These are phyloP conservation scores for Guillardia theta DNA, from an alignment of 78 protist genomes.

Conservation along the genomic window DNA sequence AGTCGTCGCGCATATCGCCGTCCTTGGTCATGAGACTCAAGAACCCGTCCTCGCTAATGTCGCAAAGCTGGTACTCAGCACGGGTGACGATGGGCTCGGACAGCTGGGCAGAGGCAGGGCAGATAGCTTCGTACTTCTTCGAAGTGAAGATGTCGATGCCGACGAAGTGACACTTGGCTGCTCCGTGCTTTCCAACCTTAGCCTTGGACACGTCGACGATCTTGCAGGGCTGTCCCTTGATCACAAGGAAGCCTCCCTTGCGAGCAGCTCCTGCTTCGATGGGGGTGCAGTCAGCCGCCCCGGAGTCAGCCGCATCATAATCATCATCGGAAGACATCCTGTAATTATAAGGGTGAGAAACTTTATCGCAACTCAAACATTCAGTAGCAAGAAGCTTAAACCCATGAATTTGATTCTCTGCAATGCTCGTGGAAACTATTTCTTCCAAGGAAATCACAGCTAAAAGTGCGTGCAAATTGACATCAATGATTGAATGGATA, in stretches of 20 bases:
- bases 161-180: slow-evolving; percentile 51
- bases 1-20: slow-evolving; percentile 40
- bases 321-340: slow-evolving; percentile 24
- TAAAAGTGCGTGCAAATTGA: background rate
- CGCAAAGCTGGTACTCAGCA: slow-evolving; percentile 12
- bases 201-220: slow-evolving; percentile 44
- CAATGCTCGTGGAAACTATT: background rate
- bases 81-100: slow-evolving; percentile 42
- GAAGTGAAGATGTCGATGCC: slow-evolving; percentile 63
- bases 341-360: too few species aligned
- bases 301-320: background rate
- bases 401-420: background rate
- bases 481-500: background rate
- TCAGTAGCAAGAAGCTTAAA: background rate
- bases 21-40: slow-evolving; percentile 27
- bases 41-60: slow-evolving; percentile 50
- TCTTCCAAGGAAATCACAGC: background rate
- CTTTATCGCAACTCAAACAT: background rate
- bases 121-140: slow-evolving; percentile 49
- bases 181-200: slow-evolving; percentile 73
- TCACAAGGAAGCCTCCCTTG: slow-evolving; percentile 41
- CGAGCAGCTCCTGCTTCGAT: background rate
- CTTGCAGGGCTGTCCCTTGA: slow-evolving; percentile 68
- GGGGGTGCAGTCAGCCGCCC: slow-evolving; percentile 29
- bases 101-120: slow-evolving; percentile 43